phyloP scores from a whole-genome alignment of 164 flowering plant genomes.

The Umbilicus rupestris region DNA sequence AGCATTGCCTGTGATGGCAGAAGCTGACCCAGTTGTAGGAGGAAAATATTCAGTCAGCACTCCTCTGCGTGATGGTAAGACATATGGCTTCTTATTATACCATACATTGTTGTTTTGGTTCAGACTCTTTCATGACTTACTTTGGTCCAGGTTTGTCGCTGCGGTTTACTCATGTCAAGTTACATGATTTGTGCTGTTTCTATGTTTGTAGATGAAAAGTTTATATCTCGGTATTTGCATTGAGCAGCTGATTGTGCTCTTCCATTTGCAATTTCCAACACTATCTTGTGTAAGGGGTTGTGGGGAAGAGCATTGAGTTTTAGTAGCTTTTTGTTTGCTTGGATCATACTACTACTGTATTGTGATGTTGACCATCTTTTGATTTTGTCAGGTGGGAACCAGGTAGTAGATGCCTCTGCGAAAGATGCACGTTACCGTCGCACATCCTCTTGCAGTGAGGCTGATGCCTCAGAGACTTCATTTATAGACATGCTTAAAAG shows the following conservation, averaged over 20 bases:
- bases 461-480: slow-evolving; percentile 54
- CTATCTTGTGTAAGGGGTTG: neutral
- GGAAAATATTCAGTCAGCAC: slow-evolving; percentile 21
- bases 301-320: neutral
- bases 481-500: slow-evolving; percentile 77
- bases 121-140: neutral
- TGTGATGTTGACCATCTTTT: no score
- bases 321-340: neutral
- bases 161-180: neutral
- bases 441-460: slow-evolving; percentile 49
- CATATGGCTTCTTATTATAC: neutral
- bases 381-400: slow-evolving; percentile 27
- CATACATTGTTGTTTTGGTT: neutral
- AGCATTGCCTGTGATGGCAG: slow-evolving; percentile 31
- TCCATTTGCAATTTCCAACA: neutral
- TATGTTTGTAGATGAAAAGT: neutral
- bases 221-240: neutral
- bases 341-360: no score
- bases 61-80: slow-evolving; percentile 42
- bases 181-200: slow-evolving; percentile 1
- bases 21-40: slow-evolving; percentile 23
- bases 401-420: slow-evolving; percentile 23
- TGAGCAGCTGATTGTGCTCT: neutral
- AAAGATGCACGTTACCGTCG: slow-evolving; percentile 43
- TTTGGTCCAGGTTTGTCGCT: neutral